Evolutionary conservation across 2,329 filamentous ascomycete genomes (phyloP).

Genomic region (Penicillium sp.): DNA sequence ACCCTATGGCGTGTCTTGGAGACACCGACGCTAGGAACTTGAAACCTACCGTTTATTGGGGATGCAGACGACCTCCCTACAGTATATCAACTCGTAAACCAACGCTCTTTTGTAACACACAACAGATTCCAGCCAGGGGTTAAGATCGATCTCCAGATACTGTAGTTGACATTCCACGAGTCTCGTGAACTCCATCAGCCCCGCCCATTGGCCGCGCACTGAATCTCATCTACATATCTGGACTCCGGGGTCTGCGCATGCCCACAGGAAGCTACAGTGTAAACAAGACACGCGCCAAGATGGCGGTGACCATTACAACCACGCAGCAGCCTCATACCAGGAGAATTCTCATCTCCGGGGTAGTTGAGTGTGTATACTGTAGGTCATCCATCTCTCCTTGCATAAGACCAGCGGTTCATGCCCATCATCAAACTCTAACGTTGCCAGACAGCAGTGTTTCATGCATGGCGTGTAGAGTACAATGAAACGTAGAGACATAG

Average conservation of each 20-base stretch:
- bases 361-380: not conserved
- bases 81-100: not conserved
- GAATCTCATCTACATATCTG: slow-evolving; percentile 7
- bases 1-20: not conserved
- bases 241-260: not conserved
- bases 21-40: not conserved
- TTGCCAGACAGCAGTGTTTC: slow-evolving; percentile 8
- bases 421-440: slow-evolving; percentile 9
- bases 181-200: slow-evolving; percentile 11
- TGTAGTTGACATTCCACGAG: slow-evolving; percentile 13
- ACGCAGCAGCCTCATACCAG: not conserved
- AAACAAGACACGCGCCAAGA: not conserved
- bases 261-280: not conserved
- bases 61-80: not conserved
- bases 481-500: not conserved
- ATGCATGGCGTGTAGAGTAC: slow-evolving; percentile 18
- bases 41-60: not conserved
- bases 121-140: not conserved
- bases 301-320: not conserved
- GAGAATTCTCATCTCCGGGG: slow-evolving; percentile 2
- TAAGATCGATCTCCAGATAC: slow-evolving; percentile 1
- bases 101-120: not conserved
- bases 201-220: slow-evolving; percentile 9
- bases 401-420: not conserved
- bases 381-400: slow-evolving; percentile 2